phyloP scores from a whole-genome alignment of 2,329 filamentous ascomycete species.

The Neofusicoccum ribis region DNA sequence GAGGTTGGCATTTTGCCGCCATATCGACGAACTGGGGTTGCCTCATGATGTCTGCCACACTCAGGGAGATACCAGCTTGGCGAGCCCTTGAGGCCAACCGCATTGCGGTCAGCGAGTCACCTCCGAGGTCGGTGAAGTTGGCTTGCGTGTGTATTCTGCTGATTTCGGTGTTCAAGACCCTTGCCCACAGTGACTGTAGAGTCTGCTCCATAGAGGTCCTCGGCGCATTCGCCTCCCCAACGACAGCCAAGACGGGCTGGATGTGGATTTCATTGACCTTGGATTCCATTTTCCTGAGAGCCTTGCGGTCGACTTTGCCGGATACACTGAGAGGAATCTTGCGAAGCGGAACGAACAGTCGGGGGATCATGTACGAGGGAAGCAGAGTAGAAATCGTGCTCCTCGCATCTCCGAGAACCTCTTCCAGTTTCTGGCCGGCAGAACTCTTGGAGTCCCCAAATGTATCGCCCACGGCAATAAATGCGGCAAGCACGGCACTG shows the following conservation, averaged over 20 bases:
- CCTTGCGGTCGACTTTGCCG: slow-evolving; percentile 35
- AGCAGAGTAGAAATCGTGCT: slow-evolving; percentile 23
- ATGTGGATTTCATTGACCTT: too few relatives aligned
- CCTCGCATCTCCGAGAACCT: background rate
- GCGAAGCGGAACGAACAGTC: slow-evolving; percentile 38
- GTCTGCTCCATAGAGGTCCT: slow-evolving; percentile 35
- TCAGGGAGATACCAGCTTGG: slow-evolving; percentile 36
- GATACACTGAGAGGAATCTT: slow-evolving; percentile 37
- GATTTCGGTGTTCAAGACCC: slow-evolving; percentile 18
- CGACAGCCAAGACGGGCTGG: background rate
- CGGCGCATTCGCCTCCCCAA: slow-evolving; percentile 22
- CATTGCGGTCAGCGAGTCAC: slow-evolving; percentile 33
- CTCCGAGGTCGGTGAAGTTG: slow-evolving; percentile 43
- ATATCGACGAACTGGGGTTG: slow-evolving; percentile 46
- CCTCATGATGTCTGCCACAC: slow-evolving; percentile 47
- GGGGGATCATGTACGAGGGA: slow-evolving; percentile 43
- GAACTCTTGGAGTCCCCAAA: background rate
- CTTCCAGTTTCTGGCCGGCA: background rate
- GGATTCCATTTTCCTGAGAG: background rate
- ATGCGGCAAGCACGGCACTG: background rate
- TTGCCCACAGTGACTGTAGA: slow-evolving; percentile 26
- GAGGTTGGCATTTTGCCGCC: slow-evolving; percentile 54
- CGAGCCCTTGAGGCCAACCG: slow-evolving; percentile 40
- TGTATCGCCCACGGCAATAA: background rate
- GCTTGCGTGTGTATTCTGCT: slow-evolving; percentile 34